Conservation (phyloP, 2,329 filamentous ascomycete species). For the Aspergillus udagawae region DNA sequence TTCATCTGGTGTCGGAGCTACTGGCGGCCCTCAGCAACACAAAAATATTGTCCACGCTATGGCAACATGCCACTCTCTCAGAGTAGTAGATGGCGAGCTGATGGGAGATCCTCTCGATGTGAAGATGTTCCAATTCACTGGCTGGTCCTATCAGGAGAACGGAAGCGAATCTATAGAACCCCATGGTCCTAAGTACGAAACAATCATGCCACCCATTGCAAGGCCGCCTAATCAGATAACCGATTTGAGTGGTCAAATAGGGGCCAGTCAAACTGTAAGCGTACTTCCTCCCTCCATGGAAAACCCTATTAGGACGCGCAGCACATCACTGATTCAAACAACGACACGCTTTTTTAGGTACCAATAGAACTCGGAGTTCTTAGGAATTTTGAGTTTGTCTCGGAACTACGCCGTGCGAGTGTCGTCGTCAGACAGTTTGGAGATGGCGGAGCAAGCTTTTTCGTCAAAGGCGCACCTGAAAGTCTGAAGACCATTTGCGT, state of each 20-base stretch:
- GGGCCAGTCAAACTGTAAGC: constrained; percentile 20
- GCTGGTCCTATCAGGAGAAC: constrained; percentile 85
- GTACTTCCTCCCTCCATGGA: not conserved
- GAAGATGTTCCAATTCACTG: constrained; percentile 98
- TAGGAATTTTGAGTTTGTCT: constrained; percentile 91
- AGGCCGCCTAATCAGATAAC: constrained; percentile 63
- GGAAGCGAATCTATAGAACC: constrained; percentile 62
- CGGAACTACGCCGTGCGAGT: constrained; percentile 84
- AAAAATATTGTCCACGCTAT: constrained; percentile 83
- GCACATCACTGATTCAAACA: not conserved
- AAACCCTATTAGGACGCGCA: not conserved
- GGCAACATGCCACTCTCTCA: constrained; percentile 93
- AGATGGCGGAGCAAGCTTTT: constrained; percentile 77
- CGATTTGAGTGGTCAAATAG: constrained; percentile 46
- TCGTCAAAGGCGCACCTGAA: constrained; percentile 94
- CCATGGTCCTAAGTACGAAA: constrained; percentile 71
- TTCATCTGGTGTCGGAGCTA: constrained; percentile 52
- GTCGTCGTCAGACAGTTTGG: constrained; percentile 89
- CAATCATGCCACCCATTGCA: constrained; percentile 72
- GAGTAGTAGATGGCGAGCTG: constrained; percentile 80
- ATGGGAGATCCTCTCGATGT: constrained; percentile 91
- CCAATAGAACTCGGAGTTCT: constrained; percentile 84
- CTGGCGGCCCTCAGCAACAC: constrained; percentile 57
- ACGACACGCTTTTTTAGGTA: constrained; percentile 14
- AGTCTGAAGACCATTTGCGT: constrained; percentile 92